These are phyloP conservation scores for Zygoascus ofunaensis DNA, from an alignment of 805 yeast genomes.

Conservation along the genomic window DNA sequence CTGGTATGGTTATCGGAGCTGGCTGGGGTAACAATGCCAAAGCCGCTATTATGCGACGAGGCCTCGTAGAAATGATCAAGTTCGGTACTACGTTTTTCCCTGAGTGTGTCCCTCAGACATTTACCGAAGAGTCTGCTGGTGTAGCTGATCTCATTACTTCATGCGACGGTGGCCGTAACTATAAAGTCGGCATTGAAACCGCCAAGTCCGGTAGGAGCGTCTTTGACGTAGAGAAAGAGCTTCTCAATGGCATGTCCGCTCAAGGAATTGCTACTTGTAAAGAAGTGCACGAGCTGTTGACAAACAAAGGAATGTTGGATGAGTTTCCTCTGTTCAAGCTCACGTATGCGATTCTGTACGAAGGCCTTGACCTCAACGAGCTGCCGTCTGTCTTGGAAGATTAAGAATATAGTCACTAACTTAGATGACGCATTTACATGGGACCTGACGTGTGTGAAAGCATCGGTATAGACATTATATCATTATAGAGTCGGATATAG, in stretches of 20 bases:
- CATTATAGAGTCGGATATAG: no score
- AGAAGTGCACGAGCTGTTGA: slow-evolving; percentile 83
- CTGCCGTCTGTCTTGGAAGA: slow-evolving; percentile 42
- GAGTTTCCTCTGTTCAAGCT: slow-evolving; percentile 79
- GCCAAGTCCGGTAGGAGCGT: slow-evolving; percentile 72
- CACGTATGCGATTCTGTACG: slow-evolving; percentile 76
- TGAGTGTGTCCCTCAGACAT: slow-evolving; percentile 63
- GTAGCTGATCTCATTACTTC: slow-evolving; percentile 98
- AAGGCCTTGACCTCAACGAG: slow-evolving; percentile 60
- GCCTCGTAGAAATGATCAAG: slow-evolving; percentile 78
- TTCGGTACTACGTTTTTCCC: slow-evolving; percentile 81
- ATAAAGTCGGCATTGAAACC: slow-evolving; percentile 79
- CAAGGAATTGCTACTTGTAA: slow-evolving; percentile 88
- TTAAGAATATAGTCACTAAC: slow-evolving; percentile 1
- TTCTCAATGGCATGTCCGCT: slow-evolving; percentile 92
- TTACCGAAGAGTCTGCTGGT: slow-evolving; percentile 91
- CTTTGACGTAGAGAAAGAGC: slow-evolving; percentile 69
- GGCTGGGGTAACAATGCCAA: slow-evolving; percentile 99
- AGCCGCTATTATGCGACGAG: slow-evolving; percentile 95
- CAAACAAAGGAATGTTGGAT: slow-evolving; percentile 39
- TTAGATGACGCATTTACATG: no score
- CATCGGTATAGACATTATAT: no score
- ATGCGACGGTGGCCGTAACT: slow-evolving; percentile 96
- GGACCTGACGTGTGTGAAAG: no score
- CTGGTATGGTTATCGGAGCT: slow-evolving; percentile 93